These are phyloP conservation scores for Russula vinacea DNA, from an alignment of 768 basidiomycete species.

Conservation along the genomic window DNA sequence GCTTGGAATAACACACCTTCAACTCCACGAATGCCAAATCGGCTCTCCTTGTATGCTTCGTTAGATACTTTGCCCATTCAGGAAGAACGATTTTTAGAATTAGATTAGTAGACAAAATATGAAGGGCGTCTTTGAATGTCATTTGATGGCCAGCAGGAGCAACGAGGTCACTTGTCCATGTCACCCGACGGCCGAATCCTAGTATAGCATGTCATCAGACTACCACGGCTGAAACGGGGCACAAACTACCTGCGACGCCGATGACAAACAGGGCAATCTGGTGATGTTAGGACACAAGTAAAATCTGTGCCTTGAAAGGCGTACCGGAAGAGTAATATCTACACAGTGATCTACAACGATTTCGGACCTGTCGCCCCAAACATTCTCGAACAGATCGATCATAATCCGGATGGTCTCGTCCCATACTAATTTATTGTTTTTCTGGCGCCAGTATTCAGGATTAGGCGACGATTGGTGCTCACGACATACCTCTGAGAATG, in stretches of 20 bases:
- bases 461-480: background rate
- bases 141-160: conserved; percentile 45
- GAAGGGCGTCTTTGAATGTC: conserved; percentile 51
- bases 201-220: background rate
- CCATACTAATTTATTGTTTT: conserved; percentile 42
- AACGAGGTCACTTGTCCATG: conserved; percentile 46
- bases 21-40: conserved; percentile 45
- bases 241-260: conserved; percentile 43
- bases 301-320: conserved; percentile 11
- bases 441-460: conserved; percentile 26
- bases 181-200: conserved; percentile 50
- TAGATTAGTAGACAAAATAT: conserved; percentile 42
- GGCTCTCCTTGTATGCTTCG: conserved; percentile 36
- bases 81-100: conserved; percentile 42
- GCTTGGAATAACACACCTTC: conserved; percentile 34
- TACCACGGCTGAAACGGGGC: background rate
- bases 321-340: conserved; percentile 55
- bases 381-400: conserved; percentile 38
- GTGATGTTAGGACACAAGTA: background rate
- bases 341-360: conserved; percentile 47
- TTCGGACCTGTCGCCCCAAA: conserved; percentile 46
- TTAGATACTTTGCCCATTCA: conserved; percentile 41
- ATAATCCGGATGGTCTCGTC: conserved; percentile 38
- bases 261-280: conserved; percentile 58
- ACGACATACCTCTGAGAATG: conserved; percentile 56